Evolutionary conservation across 2,329 filamentous ascomycete genomes (phyloP).

Genomic region (Trichoderma simmonsii): DNA sequence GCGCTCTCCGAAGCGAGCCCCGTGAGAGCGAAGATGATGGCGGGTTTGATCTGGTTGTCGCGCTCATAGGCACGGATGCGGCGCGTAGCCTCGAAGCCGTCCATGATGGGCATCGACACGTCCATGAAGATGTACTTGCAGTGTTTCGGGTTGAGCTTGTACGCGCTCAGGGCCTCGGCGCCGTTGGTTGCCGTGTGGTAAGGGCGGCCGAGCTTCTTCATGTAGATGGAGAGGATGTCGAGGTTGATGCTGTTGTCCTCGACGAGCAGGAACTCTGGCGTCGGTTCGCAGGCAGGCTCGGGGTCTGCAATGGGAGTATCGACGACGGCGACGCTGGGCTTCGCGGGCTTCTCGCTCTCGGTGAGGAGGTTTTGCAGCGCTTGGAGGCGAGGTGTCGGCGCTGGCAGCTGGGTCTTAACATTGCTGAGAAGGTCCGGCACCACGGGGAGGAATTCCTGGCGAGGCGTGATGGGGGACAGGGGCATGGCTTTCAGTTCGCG

Average conservation of each 20-base stretch:
- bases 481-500: conserved; percentile 10
- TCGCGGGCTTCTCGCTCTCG: neutral
- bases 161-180: conserved; percentile 33
- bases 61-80: conserved; percentile 50
- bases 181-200: conserved; percentile 35
- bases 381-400: neutral
- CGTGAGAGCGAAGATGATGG: conserved; percentile 51
- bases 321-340: neutral
- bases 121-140: conserved; percentile 42
- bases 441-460: neutral
- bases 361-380: neutral
- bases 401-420: neutral
- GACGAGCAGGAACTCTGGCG: conserved; percentile 18
- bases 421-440: neutral
- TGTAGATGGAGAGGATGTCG: conserved; percentile 30
- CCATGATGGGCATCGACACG: conserved; percentile 57
- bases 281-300: neutral
- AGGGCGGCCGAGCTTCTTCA: conserved; percentile 33
- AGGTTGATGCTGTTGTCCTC: conserved; percentile 21
- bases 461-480: neutral
- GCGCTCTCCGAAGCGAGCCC: conserved; percentile 49
- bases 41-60: conserved; percentile 38
- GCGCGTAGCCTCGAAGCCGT: conserved; percentile 49
- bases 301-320: neutral
- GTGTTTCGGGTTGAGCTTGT: conserved; percentile 22